Base-by-base conservation (phyloP, 257 asterid species). In the Petunia axillaris region DNA sequence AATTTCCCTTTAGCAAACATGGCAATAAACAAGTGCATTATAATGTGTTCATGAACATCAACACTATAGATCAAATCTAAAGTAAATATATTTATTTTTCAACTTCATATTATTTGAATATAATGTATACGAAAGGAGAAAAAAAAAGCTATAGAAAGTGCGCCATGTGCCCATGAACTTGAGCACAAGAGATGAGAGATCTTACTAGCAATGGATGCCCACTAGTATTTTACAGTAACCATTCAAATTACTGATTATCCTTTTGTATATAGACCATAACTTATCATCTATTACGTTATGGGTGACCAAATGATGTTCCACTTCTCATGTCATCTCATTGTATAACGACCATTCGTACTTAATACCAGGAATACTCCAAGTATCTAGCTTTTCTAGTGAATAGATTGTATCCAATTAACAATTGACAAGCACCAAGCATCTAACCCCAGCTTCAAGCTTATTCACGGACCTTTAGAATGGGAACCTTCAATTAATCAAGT, bases 221-320 rank as follows among this genome's bases (percentile, higher is more conserved):
- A 71, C 40, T 44, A n/a, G n/a, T n/a, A 48, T 48, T 71, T 35
- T 2, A 46, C n/a, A 16, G 0, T 14, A 44, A 25, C 25, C 60
- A 25, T 35, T 71, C 60, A 71, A 71, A 11, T 71, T 71, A 35
- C 44, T 71, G 25, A 52, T 50, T 48, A 71, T 71, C 62, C 77
- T 71, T 16, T 71, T 25, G 25, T 25, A 25, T 10, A 1, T 50
- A 60, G 13, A 11, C 35, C 35, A 25, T 1, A 71, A 50, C 9
- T 50, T 52, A 73, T 48, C 77, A 48, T 11, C 44, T 71, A 35
- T 50, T 35, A 13, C 2, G 2, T 48, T 46, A 35, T 10, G 5
- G 3, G 11, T 48, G 77, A 48, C 16, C 43, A 0, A 48, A 15
- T 1, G n/a, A 15, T 15, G 7, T 41, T 66, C 41, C 40, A n/a